Evolutionary conservation across 108 stramenopile genomes (phyloP).

Genomic region (Cyclostephanos invisitatus): DNA sequence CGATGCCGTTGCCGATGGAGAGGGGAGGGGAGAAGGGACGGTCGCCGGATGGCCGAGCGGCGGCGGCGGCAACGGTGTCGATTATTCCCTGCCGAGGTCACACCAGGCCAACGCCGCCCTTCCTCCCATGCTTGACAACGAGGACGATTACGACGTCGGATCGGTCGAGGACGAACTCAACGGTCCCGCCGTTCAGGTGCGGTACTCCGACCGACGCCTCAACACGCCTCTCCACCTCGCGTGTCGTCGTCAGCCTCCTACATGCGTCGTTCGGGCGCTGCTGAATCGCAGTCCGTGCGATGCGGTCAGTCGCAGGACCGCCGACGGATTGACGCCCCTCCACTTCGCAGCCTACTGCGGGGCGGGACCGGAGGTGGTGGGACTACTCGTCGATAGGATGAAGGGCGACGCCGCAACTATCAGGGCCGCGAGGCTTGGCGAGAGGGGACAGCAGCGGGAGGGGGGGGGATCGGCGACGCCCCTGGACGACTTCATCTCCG

Average conservation of each 20-base stretch:
- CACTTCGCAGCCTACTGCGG: conserved; percentile 60
- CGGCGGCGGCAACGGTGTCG: background rate
- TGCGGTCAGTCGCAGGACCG: conserved; percentile 30
- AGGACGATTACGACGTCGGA: background rate
- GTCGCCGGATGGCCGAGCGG: too few relatives aligned
- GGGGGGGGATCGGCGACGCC: too few relatives aligned
- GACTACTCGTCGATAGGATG: conserved; percentile 44
- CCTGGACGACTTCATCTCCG: too few relatives aligned
- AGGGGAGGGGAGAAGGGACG: too few relatives aligned
- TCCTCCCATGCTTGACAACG: background rate
- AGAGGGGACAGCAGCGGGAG: too few relatives aligned
- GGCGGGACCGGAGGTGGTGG: conserved; percentile 43
- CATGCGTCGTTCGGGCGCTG: conserved; percentile 40
- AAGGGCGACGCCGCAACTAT: conserved; percentile 18
- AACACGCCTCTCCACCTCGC: conserved; percentile 61
- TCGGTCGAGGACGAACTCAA: background rate
- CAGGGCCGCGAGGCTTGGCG: background rate
- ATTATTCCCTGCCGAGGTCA: background rate
- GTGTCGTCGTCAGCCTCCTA: conserved; percentile 60
- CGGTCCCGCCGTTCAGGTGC: conserved; percentile 13
- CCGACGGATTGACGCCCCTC: conserved; percentile 58
- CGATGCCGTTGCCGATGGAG: too few relatives aligned
- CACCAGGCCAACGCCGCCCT: background rate
- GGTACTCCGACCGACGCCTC: conserved; percentile 46
- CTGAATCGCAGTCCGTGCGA: conserved; percentile 39